Base-by-base conservation (phyloP, 2,329 filamentous ascomycete species). In the Fusarium sp. region DNA sequence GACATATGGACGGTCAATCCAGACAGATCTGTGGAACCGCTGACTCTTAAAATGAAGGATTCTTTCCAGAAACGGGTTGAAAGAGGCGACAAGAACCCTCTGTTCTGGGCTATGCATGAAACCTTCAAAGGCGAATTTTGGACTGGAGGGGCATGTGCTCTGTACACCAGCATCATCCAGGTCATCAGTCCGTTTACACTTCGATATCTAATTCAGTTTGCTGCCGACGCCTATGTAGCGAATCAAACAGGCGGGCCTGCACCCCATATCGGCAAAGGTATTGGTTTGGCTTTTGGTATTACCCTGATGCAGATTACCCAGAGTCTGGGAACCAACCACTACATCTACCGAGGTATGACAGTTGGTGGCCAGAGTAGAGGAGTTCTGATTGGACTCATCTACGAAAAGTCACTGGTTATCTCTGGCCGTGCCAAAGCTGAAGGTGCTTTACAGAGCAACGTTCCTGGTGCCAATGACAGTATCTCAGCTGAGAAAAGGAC, bases 1-100 rank as follows among this genome's bases (percentile, higher is more conserved):
- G 96, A 99, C 76, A 88, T 99, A 58, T 98, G 94, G 91, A 81
- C 84, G 2, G 91, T 98, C 70, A 97, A 97, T 67, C 94, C 94
- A 1, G 82, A 91, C 62, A 86, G 96, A 62, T 86, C 88, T 17
- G 89, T 93, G 42, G 88, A 92, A 65, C 81, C 88, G 13, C 82
- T 97, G 77, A 89, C 91, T 10, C 78, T 80, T 10, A 90, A 85
- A 69, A 81, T 97, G 43, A 85, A 89, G 61, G 83, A 81, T 8
- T 87, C 91, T 0, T 94, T 97, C 76, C 82, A 90, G 63, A 86
- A 83, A 67, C 86, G 92, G n/a, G 82, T 88, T 8, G 84, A 87
- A 43, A 83, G 85, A 25, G 91, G 92, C 54, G 87, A 90, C 54
- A 90, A 91, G 75, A 85, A 91, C 64, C 91, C 94, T 2, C 82